phyloP scores from a whole-genome alignment of 352 stramenopile species.

The Aphanomyces invadans region DNA sequence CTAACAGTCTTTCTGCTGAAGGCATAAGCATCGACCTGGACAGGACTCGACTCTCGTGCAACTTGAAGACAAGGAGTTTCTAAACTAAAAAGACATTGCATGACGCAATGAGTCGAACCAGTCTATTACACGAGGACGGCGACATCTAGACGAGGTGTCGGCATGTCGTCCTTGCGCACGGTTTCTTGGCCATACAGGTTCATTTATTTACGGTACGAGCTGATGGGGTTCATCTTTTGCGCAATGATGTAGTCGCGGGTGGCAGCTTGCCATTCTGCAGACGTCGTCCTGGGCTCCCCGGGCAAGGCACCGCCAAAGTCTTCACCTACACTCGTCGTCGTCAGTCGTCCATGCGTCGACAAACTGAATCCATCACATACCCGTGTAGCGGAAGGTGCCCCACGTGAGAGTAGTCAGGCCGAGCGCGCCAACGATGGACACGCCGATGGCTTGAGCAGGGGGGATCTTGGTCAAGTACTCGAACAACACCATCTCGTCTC shows the following conservation, averaged over 20 bases:
- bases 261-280: slow-evolving; percentile 61
- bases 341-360: not conserved
- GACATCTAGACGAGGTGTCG: slow-evolving; percentile 26
- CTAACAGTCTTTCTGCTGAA: not conserved
- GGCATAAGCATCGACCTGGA: not conserved
- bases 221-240: slow-evolving; percentile 80
- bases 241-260: slow-evolving; percentile 68
- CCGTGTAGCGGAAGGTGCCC: slow-evolving; percentile 51
- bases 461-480: slow-evolving; percentile 56
- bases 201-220: slow-evolving; percentile 74
- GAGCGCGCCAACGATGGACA: slow-evolving; percentile 36
- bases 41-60: no score
- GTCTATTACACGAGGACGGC: not conserved
- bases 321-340: slow-evolving; percentile 34
- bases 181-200: not conserved
- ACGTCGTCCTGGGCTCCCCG: slow-evolving; percentile 59
- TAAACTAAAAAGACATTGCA: not conserved
- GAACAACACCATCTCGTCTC: slow-evolving; percentile 50
- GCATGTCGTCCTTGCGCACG: not conserved
- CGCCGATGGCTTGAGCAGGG: slow-evolving; percentile 46
- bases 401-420: slow-evolving; percentile 41
- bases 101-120: not conserved
- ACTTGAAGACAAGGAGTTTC: no score
- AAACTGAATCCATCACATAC: slow-evolving; percentile 29
- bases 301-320: slow-evolving; percentile 47